Base-by-base conservation (phyloP, 331 rosid species). In the Saraca asoca region DNA sequence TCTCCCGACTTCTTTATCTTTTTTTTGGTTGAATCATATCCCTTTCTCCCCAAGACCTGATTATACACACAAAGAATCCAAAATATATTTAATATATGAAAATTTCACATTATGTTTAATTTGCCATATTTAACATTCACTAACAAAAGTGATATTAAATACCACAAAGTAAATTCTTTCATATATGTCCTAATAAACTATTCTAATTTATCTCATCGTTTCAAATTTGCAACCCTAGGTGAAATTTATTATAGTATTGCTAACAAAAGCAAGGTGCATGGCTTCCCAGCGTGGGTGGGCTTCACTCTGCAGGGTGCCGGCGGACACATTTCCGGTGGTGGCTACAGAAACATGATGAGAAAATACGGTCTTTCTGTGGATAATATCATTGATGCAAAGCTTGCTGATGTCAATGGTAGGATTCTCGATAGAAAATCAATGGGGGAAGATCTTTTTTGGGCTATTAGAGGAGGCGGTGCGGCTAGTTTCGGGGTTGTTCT, bases 401-500 rank as follows among this genome's bases (percentile, higher is more conserved):
- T 71, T 5, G 63, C 62, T 2, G 76, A 71, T n/a, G 62, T 46
- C 0, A 61, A 17, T 2, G 76, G 76, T 0, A 58, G 0, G 6
- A 5, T 71, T 16, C 63, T 39, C 0, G 53, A 70, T 20, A 58
- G 75, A 19, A 7, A 49, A 7, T 35, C 68, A 2, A 70, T 70
- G 75, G 76, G 70, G 9, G 70, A 71, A 12, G 69, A 71, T 53
- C 46, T 71, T 5, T 71, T 71, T 12, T 71, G 76, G 76, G 76
- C 76, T 0, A 71, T 71, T 17, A 42, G 70, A 62, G 76, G 76
- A 51, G 76, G 76, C 10, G 76, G 76, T 9, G 76, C 45, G 14
- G 76, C 76, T 0, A 71, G 76, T 53, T 71, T 71, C 9, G 76
- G 76, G 0, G 63, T 71, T 10, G 54, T 71, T 0, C 18, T 71